A percentile compares a stretch with the other conserved stretches of the same genome.
These are phyloP conservation scores for Mycena rebaudengoi DNA, from an alignment of 768 basidiomycete species.

Conservation along the genomic window DNA sequence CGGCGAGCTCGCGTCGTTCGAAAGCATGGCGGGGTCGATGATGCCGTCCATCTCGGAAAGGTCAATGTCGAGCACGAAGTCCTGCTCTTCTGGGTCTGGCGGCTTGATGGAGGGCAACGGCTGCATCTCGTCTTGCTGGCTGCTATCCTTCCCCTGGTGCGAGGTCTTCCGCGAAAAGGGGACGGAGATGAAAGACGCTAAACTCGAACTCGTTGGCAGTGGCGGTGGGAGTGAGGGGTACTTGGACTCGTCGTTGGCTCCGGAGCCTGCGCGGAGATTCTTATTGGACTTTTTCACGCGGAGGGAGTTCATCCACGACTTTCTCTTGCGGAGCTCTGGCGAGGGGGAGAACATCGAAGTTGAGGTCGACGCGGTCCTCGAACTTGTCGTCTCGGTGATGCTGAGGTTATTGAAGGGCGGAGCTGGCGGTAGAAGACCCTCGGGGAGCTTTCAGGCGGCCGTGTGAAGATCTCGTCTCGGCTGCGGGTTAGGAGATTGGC, in stretches of 20 bases:
- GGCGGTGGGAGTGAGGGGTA: constrained; percentile 49
- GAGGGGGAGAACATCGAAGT: constrained; percentile 27
- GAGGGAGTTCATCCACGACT: constrained; percentile 55
- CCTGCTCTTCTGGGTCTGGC: constrained; percentile 41
- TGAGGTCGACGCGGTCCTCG: constrained; percentile 22
- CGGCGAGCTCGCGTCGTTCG: constrained; percentile 47
- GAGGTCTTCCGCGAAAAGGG: constrained; percentile 16
- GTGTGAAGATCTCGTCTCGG: not conserved
- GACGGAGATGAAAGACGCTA: constrained; percentile 32
- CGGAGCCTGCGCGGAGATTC: constrained; percentile 44
- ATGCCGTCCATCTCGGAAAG: constrained; percentile 86
- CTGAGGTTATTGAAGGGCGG: constrained; percentile 31
- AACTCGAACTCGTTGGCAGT: constrained; percentile 40
- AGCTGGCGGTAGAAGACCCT: not conserved
- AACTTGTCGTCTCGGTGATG: constrained; percentile 27
- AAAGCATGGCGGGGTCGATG: constrained; percentile 56
- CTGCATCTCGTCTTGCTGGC: constrained; percentile 40
- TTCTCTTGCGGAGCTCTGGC: constrained; percentile 54
- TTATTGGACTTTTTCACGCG: constrained; percentile 52
- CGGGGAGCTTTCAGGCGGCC: not conserved
- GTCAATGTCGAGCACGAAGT: constrained; percentile 69
- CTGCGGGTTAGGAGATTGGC: not conserved
- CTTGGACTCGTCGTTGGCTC: constrained; percentile 35
- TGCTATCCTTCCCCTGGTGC: constrained; percentile 40
- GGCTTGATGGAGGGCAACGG: constrained; percentile 41